These are phyloP conservation scores for Pseudocercospora fuligena DNA, from an alignment of 2,329 filamentous ascomycete species.

Conservation along the genomic window DNA sequence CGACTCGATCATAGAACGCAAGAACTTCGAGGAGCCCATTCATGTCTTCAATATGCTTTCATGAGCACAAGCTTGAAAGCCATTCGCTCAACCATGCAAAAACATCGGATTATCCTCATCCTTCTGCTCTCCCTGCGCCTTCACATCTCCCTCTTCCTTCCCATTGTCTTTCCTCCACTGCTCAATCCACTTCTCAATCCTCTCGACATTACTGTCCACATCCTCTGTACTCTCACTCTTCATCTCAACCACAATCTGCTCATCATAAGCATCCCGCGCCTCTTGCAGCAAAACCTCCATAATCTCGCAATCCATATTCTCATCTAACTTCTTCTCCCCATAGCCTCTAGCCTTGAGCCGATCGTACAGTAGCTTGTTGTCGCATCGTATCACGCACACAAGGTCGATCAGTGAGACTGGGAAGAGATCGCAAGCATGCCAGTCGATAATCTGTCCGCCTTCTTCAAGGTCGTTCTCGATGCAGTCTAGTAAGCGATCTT, in stretches of 20 bases:
- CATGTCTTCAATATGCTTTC: background rate
- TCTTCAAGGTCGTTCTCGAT: conserved; percentile 79
- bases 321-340: conserved; percentile 83
- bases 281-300: conserved; percentile 94
- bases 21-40: too few relatives aligned
- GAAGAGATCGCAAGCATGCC: conserved; percentile 97
- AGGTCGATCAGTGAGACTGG: conserved; percentile 93
- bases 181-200: conserved; percentile 80
- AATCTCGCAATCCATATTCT: conserved; percentile 96
- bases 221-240: conserved; percentile 80
- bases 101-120: conserved; percentile 43
- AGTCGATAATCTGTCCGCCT: conserved; percentile 91
- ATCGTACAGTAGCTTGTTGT: conserved; percentile 82
- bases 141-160: conserved; percentile 36
- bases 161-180: conserved; percentile 77
- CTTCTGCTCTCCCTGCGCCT: conserved; percentile 36
- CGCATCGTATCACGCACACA: conserved; percentile 85
- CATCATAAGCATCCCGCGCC: conserved; percentile 82
- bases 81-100: conserved; percentile 38
- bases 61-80: background rate
- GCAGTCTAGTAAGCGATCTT: conserved; percentile 87
- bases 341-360: conserved; percentile 79
- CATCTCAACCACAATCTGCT: conserved; percentile 87
- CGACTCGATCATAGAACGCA: background rate
- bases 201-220: conserved; percentile 85